Percentiles rank a stretch among this genome's conserved stretches.
These are phyloP conservation scores for Dothideomycetidae sp. DNA, from an alignment of 2,329 filamentous ascomycete species.

Conservation along the genomic window DNA sequence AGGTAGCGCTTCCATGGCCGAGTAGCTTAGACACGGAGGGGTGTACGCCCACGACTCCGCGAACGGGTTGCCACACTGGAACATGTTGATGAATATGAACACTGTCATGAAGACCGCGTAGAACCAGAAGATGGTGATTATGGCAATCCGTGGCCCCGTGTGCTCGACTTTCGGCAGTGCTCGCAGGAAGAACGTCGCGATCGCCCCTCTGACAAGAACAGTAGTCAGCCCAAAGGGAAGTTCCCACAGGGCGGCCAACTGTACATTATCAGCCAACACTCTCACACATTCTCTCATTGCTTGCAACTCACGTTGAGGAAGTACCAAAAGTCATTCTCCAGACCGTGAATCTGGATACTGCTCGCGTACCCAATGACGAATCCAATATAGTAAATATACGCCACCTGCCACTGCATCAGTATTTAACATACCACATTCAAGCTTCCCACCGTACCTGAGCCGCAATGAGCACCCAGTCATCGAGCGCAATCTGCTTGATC, in stretches of 20 bases:
- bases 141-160: conserved; percentile 6
- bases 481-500: background rate
- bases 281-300: too few species aligned
- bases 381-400: background rate
- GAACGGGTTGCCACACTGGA: conserved; percentile 8
- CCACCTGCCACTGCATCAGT: background rate
- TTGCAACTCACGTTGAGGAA: background rate
- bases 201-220: conserved; percentile 7
- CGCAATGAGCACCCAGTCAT: background rate
- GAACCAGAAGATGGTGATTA: conserved; percentile 2
- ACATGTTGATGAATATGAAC: conserved; percentile 7
- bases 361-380: background rate
- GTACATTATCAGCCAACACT: too few species aligned
- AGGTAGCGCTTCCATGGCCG: background rate
- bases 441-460: background rate
- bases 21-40: background rate
- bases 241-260: background rate
- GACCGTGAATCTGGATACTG: background rate
- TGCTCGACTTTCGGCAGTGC: conserved; percentile 2
- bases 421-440: background rate
- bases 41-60: background rate
- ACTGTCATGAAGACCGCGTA: conserved; percentile 5
- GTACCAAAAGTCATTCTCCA: background rate
- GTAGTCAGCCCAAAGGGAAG: background rate
- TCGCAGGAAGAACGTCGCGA: conserved; percentile 8